Evolutionary conservation across 2,329 filamentous ascomycete genomes (phyloP), one percentile per base, ranked within the genome.

Genomic region (Aspergillus persii): DNA sequence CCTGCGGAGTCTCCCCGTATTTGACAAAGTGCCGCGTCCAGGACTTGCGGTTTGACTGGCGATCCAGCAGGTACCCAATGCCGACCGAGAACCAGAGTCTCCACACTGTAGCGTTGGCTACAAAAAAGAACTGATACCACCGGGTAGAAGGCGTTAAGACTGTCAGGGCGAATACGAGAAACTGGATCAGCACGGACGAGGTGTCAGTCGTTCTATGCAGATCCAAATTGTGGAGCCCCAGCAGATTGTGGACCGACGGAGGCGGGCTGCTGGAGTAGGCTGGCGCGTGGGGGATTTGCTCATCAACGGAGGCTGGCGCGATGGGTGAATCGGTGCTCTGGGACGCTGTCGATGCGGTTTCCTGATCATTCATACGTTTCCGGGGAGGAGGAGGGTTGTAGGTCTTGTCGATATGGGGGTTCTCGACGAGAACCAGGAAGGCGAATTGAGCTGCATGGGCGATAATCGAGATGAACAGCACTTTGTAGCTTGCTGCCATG

Each of bases 21-120:
- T 99, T 99, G 77, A 99, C 85, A 72, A 98, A 99, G 79, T 99
- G 95, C 29, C 95, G 87, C 15, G 94, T 98, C 92, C 95, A 98
- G 75, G 90, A 87, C 79, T 98, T 98, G 76, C 89, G 86, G 69
- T 89, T 89, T 23, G 94, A 97, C 76, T 99, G 95, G 57, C 86
- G 84, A 68, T 91, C 87, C 51, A 99, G 84, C 61, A 98, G 87
- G 67, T 91, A 84, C 49, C 94, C 95, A 29, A 99, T 85, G 27
- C 95, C 95, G 56, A 95, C 77, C 9, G 90, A 91, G 74, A 95
- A 97, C 94, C 95, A 98, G 12, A 96, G 73, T 50, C 95, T 89
- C 92, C 93, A 96, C 15, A 85, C 68, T 30, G 91, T 76, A 3
- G 95, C 95, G 73, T 96, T 92, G 29, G 86, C 71, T 57, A 96